phyloP scores from a whole-genome alignment of 1,139 yeast species.

The Williopsis jadinii region DNA sequence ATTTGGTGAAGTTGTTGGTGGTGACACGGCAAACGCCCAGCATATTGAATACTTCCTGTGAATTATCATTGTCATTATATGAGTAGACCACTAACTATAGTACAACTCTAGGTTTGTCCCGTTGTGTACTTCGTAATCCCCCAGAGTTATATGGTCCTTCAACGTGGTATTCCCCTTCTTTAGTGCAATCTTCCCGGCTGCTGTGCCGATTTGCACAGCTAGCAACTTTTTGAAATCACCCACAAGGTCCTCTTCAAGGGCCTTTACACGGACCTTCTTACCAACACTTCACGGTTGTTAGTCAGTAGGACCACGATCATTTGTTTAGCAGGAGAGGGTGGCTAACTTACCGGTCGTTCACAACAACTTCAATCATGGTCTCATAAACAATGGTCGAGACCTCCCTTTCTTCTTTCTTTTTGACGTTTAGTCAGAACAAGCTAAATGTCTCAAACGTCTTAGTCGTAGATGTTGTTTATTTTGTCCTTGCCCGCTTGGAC shows the following conservation, averaged over 20 bases:
- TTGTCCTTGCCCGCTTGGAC: too few relatives aligned
- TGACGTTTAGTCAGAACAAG: too few relatives aligned
- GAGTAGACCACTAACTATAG: conserved; percentile 35
- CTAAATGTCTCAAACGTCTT: too few relatives aligned
- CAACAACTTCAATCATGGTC: conserved; percentile 42
- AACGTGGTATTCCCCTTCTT: conserved; percentile 75
- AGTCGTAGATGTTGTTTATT: too few relatives aligned
- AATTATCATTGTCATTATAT: background rate
- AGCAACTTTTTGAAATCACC: conserved; percentile 87
- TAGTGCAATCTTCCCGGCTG: conserved; percentile 57
- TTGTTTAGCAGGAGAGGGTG: background rate
- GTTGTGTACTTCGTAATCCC: conserved; percentile 89
- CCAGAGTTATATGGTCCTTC: conserved; percentile 85
- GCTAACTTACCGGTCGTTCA: conserved; percentile 35
- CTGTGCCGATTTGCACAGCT: conserved; percentile 76
- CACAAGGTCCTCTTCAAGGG: conserved; percentile 71
- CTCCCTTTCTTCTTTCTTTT: too few relatives aligned
- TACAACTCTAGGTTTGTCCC: conserved; percentile 85
- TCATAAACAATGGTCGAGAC: background rate
- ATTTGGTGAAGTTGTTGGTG: conserved; percentile 8
- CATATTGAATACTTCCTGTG: conserved; percentile 63
- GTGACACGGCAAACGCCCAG: conserved; percentile 9
- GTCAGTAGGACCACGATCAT: background rate
- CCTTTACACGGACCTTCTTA: conserved; percentile 74
- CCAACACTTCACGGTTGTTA: conserved; percentile 49